Base-by-base conservation (phyloP, 2,329 filamentous ascomycete species). In the Sphaerulina populicola region DNA sequence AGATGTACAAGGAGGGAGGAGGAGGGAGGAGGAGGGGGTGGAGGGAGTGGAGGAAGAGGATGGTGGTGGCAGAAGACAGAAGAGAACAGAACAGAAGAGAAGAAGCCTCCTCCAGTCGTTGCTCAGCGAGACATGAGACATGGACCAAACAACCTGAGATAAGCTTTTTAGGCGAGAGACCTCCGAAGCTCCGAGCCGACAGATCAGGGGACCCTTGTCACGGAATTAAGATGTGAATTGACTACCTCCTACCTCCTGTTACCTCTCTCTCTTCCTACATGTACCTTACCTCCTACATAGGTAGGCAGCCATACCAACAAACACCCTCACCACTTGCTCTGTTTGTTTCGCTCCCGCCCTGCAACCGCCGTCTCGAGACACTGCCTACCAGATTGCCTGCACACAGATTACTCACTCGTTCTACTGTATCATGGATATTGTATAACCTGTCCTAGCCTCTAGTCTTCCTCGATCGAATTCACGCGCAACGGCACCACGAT, bases 331-430 rank as follows among this genome's bases (percentile, higher is more conserved):
- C 21, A 23, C 23, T 27, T 27, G 23, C 23, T 6, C 6, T 5
- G 23, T 27, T 5, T 27, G 23, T 27, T 27, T 27, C 23, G 23
- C 23, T 27, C 23, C 23, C 23, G 23, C 3, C 23, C 23, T 27
- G 23, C n/a, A 15, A 23, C 21, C 52, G 40, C 47, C 47, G 44
- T 47, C 47, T 41, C 14, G 21, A 49, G n/a, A 31, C 14, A 27
- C n/a, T 35, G 31, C 31, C 10, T n/a, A 35, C 14, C 43, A 4
- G 43, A 36, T 21, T 27, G 23, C 23, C 23, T 27, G 23, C 23
- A 6, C 6, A 6, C 23, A 4, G 6, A 27, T 27, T 1, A 23
- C 43, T 12, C 18, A 23, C 12, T 23, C 12, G 9, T n/a, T 37
- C 15, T 7, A 8, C 35, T 27, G 23, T 27, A 27, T 27, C 23